These are phyloP conservation scores for Oryza coarctata DNA, from an alignment of 176 grass and related monocot species.

Conservation along the genomic window DNA sequence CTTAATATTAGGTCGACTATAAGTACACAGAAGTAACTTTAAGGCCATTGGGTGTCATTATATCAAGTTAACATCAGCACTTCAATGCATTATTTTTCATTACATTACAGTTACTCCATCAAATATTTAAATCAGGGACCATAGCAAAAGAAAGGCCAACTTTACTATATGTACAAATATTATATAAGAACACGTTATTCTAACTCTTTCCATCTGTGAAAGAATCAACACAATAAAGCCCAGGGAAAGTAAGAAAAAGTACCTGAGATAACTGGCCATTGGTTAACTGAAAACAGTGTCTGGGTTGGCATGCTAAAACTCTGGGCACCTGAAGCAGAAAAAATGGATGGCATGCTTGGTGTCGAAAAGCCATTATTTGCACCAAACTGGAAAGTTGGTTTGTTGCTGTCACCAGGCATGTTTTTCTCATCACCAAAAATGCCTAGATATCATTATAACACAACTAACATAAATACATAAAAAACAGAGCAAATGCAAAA, in stretches of 20 bases:
- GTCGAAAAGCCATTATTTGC: conserved; percentile 53
- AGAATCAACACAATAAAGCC: conserved; percentile 4
- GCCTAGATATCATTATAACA: conserved; percentile 45
- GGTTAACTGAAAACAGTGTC: conserved; percentile 52
- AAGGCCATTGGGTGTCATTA: not conserved
- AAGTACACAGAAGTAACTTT: not conserved
- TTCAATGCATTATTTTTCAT: not conserved
- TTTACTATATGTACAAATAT: not conserved
- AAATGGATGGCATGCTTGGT: conserved; percentile 40
- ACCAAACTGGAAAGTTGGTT: conserved; percentile 52
- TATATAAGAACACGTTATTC: not conserved
- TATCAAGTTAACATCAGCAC: not conserved
- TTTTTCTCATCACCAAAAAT: conserved; percentile 49
- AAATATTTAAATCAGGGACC: not conserved
- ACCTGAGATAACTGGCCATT: conserved; percentile 52
- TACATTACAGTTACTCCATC: not conserved
- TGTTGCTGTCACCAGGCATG: conserved; percentile 31
- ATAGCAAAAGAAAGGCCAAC: not conserved
- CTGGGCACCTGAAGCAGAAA: conserved; percentile 50
- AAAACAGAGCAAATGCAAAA: conserved; percentile 5
- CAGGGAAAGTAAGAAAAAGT: conserved; percentile 19
- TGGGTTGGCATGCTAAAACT: conserved; percentile 50
- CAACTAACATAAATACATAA: conserved; percentile 33
- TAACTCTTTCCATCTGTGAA: not conserved
- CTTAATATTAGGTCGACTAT: not conserved